Conservation (phyloP, 148 eudicot genomes). For the Selenicereus undatus region DNA sequence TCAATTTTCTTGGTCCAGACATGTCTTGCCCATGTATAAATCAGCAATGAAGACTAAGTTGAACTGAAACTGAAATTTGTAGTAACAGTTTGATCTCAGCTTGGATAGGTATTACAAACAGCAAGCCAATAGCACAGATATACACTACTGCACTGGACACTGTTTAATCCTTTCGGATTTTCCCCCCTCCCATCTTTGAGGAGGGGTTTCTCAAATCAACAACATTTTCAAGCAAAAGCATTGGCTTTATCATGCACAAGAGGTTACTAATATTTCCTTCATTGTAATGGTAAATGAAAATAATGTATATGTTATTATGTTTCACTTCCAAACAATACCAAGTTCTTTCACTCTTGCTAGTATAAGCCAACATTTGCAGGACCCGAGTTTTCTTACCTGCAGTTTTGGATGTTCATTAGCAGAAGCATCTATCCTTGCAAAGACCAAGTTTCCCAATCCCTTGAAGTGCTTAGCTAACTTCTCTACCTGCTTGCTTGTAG, state of each 20-base stretch:
- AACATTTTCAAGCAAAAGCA: too few species aligned
- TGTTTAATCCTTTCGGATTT: too few species aligned
- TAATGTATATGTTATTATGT: not conserved
- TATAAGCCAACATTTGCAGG: not conserved
- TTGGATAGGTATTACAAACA: too few species aligned
- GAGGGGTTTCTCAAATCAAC: too few species aligned
- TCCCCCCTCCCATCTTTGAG: too few species aligned
- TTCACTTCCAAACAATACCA: not conserved
- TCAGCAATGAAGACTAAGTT: not conserved
- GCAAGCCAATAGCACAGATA: too few species aligned
- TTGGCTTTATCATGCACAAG: too few species aligned
- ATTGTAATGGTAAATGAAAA: too few species aligned
- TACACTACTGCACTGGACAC: too few species aligned
- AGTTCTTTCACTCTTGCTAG: not conserved
- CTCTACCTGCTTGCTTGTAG: conserved; percentile 79
- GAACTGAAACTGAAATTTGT: too few species aligned
- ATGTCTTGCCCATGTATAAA: not conserved
- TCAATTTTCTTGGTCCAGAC: not conserved
- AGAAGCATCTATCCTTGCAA: conserved; percentile 83
- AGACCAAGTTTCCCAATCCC: conserved; percentile 60
- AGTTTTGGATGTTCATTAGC: conserved; percentile 82
- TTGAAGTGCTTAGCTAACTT: conserved; percentile 92
- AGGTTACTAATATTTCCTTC: too few species aligned
- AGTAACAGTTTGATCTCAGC: too few species aligned
- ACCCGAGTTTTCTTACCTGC: conserved; percentile 41